Conservation (phyloP, 1,284 basidiomycete species). For the Ceraceosorus guamensis region DNA sequence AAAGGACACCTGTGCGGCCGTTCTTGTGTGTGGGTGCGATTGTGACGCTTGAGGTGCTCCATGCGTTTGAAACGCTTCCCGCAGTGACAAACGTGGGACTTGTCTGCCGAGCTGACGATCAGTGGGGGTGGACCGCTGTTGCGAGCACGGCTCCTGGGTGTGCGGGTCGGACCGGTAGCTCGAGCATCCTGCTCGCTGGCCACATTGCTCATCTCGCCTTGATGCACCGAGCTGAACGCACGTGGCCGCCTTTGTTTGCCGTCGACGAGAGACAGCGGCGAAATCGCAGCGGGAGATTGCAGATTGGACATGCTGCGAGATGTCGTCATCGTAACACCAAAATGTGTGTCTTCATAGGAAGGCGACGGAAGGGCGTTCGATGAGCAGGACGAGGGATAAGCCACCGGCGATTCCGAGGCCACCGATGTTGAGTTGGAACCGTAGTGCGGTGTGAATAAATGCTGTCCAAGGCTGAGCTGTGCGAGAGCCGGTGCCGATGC, state of each 20-base stretch:
- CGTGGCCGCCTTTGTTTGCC: not conserved
- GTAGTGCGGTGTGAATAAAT: too few species aligned
- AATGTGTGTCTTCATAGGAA: not conserved
- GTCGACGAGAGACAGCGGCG: not conserved
- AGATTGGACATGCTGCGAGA: not conserved
- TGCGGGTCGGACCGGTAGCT: not conserved
- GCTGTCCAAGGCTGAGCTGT: not conserved
- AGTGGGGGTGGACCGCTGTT: constrained; percentile 37
- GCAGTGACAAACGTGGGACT: constrained; percentile 45
- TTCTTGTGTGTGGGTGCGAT: constrained; percentile 46
- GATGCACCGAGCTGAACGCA: too few species aligned
- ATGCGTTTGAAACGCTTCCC: constrained; percentile 47
- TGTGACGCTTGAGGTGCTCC: constrained; percentile 48
- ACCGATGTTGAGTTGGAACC: not conserved
- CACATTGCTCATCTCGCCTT: too few species aligned
- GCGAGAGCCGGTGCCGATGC: not conserved
- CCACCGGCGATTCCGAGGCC: not conserved
- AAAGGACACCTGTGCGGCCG: constrained; percentile 44
- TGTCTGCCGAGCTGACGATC: constrained; percentile 45
- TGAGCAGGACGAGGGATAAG: not conserved
- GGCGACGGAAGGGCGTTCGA: not conserved
- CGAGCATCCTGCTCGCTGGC: too few species aligned
- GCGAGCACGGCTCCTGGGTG: constrained; percentile 20
- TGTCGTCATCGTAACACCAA: not conserved
- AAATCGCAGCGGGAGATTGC: not conserved